A percentile compares a stretch with the other conserved stretches of the same genome.
These are phyloP conservation scores for Eucalyptus guilfoylei DNA, from an alignment of 345 rosid species.

Conservation along the genomic window DNA sequence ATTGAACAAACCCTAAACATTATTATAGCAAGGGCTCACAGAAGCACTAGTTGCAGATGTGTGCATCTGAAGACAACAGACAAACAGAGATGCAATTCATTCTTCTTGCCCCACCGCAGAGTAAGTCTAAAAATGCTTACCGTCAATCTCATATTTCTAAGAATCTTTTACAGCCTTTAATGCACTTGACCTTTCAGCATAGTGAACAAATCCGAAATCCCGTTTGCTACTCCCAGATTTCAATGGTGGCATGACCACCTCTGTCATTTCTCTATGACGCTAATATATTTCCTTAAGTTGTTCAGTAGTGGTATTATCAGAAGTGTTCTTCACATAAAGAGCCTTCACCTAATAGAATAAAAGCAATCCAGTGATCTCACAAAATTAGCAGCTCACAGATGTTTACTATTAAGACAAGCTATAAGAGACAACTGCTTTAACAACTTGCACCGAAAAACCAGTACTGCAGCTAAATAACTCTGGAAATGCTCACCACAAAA, in stretches of 20 bases:
- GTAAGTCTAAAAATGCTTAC: conserved; percentile 17
- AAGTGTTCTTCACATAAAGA: conserved; percentile 82
- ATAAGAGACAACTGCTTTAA: not conserved
- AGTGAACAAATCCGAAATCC: conserved; percentile 94
- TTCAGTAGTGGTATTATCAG: conserved; percentile 74
- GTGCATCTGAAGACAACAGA: not conserved
- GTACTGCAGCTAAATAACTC: not conserved
- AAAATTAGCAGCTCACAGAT: not conserved
- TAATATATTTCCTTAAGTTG: conserved; percentile 75
- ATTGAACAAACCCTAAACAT: not conserved
- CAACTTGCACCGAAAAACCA: not conserved
- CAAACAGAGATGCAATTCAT: not conserved
- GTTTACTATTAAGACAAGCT: not conserved
- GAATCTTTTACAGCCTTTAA: conserved; percentile 79
- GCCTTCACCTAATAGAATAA: conserved; percentile 65
- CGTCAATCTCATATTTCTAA: conserved; percentile 83
- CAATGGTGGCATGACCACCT: conserved; percentile 89
- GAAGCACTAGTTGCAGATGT: not conserved
- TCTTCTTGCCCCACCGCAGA: not conserved
- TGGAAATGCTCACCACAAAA: not conserved
- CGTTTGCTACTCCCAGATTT: conserved; percentile 62
- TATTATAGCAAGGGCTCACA: not conserved
- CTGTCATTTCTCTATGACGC: conserved; percentile 80
- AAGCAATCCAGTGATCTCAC: not conserved
- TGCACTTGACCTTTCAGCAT: conserved; percentile 91